phyloP scores from a whole-genome alignment of 2,329 filamentous ascomycete genomes.

The Helotiales sp. region DNA sequence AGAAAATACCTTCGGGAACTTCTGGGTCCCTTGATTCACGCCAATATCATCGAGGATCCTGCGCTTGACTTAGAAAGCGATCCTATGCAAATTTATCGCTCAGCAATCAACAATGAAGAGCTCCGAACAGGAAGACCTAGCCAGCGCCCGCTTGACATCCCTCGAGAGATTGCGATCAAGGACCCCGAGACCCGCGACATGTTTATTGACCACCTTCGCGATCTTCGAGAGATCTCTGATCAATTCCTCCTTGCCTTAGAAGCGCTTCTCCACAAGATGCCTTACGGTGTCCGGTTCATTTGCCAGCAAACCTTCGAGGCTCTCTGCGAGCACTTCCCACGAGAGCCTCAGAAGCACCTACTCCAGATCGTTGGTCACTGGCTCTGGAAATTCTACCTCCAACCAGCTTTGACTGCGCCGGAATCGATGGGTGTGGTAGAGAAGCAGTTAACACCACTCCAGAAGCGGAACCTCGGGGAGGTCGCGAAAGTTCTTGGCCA shows the following conservation, averaged over 20 bases:
- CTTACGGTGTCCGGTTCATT: constrained; percentile 89
- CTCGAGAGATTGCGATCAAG: constrained; percentile 91
- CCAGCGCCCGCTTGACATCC: constrained; percentile 79
- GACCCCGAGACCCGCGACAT: constrained; percentile 90
- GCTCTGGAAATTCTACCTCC: constrained; percentile 93
- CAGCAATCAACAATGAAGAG: constrained; percentile 96
- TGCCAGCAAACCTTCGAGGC: constrained; percentile 84
- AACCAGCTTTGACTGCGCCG: constrained; percentile 85
- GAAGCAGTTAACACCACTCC: constrained; percentile 83
- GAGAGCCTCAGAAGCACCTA: constrained; percentile 76
- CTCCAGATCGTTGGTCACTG: constrained; percentile 87
- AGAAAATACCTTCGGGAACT: constrained; percentile 90
- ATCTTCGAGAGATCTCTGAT: constrained; percentile 92
- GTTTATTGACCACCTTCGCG: constrained; percentile 93
- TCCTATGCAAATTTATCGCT: constrained; percentile 94
- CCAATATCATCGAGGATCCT: constrained; percentile 92
- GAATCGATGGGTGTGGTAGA: constrained; percentile 94
- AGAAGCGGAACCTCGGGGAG: constrained; percentile 90
- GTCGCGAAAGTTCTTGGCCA: constrained; percentile 92
- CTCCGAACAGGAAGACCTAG: constrained; percentile 87
- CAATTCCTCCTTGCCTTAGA: constrained; percentile 85
- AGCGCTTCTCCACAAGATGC: constrained; percentile 84
- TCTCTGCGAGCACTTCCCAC: constrained; percentile 76
- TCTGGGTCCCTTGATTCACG: constrained; percentile 81
- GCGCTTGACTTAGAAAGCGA: constrained; percentile 94